phyloP scores from a whole-genome alignment of 805 yeast species.

The Saturnispora gosingensis region DNA sequence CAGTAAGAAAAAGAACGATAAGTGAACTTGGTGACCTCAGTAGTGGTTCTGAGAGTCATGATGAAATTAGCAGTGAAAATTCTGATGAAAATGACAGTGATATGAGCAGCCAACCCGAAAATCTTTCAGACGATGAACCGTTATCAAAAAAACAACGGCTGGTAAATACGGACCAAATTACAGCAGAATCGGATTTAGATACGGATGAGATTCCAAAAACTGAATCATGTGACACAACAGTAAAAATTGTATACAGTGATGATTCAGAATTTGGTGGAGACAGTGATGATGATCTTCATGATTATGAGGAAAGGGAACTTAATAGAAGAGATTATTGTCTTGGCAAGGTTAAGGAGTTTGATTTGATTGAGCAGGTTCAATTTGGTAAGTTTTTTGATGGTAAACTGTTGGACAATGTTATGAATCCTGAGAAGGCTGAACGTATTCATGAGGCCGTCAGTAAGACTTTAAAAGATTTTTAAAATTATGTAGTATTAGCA shows the following conservation, averaged over 20 bases:
- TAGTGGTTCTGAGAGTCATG: background rate
- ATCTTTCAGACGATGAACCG: background rate
- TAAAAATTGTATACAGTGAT: background rate
- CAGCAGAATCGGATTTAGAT: background rate
- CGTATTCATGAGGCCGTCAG: background rate
- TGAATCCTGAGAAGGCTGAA: background rate
- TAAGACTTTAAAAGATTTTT: background rate
- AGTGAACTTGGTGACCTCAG: background rate
- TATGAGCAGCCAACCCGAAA: background rate
- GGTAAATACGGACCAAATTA: background rate
- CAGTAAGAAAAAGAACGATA: background rate
- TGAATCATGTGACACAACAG: slow-evolving; percentile 8
- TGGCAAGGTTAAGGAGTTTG: background rate
- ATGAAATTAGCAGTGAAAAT: background rate
- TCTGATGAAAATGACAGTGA: background rate
- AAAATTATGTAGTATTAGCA: background rate
- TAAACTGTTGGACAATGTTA: background rate
- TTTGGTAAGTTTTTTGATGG: slow-evolving; percentile 1
- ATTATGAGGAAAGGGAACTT: background rate
- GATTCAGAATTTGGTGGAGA: background rate
- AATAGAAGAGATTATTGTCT: background rate
- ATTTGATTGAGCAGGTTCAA: background rate
- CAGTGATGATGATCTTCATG: background rate
- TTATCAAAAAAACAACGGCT: background rate
- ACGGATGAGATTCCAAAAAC: too few species aligned